Percentiles rank a stretch among this genome's conserved stretches.
Evolutionary conservation across 352 stramenopile genomes (phyloP).

Genomic region (Hyaloperonospora brassicae): DNA sequence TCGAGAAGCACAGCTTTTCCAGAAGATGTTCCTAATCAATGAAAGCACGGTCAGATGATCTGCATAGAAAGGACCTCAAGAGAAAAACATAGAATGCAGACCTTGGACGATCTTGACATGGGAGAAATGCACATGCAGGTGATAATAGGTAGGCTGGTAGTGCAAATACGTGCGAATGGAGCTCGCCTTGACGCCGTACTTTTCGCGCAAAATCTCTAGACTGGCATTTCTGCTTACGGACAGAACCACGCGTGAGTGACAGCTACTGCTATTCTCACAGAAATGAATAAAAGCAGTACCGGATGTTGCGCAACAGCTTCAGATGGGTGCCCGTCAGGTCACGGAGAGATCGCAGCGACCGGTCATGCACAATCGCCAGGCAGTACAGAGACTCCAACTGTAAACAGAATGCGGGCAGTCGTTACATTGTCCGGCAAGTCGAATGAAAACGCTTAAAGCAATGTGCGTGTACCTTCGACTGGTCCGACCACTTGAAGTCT

Average conservation of each 20-base stretch:
- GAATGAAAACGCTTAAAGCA: not conserved
- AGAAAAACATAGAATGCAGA: constrained; percentile 8
- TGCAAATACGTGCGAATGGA: constrained; percentile 79
- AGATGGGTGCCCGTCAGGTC: constrained; percentile 60
- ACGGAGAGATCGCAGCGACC: constrained; percentile 64
- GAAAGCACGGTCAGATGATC: too few relatives aligned
- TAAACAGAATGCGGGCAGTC: not conserved
- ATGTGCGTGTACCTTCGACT: constrained; percentile 35
- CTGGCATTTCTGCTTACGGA: constrained; percentile 41
- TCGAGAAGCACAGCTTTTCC: constrained; percentile 80
- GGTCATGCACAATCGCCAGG: constrained; percentile 71
- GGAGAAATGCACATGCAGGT: constrained; percentile 83
- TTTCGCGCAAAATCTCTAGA: constrained; percentile 37
- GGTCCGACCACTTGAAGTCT: constrained; percentile 81
- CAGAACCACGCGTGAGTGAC: constrained; percentile 3
- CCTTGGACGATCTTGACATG: constrained; percentile 78
- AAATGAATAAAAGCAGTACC: constrained; percentile 25
- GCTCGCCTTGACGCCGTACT: constrained; percentile 49
- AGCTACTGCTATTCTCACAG: too few relatives aligned
- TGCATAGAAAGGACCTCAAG: too few relatives aligned
- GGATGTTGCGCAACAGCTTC: constrained; percentile 60
- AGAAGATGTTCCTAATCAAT: too few relatives aligned
- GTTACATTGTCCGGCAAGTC: not conserved
- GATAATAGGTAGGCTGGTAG: constrained; percentile 86
- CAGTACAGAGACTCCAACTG: constrained; percentile 79